Percentiles rank a stretch among this genome's conserved stretches.
Evolutionary conservation across 179 eudicot genomes (phyloP).

Genomic region (Silene coronaria): DNA sequence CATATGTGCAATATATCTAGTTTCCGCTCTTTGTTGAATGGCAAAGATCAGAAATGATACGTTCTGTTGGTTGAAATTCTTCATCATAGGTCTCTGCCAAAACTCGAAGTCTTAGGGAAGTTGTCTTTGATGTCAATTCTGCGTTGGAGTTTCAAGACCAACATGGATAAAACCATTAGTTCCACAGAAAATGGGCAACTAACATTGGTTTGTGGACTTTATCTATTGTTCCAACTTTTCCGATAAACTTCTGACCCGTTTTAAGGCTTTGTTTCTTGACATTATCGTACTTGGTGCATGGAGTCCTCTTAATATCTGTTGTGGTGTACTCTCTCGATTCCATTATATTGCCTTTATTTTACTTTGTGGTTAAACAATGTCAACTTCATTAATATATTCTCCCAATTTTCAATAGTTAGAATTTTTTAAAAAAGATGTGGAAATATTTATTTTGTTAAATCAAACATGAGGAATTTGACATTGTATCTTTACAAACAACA

Average conservation of each 20-base stretch:
- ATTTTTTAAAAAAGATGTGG: background rate
- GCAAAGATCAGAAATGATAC: slow-evolving; percentile 8
- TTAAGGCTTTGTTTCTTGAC: background rate
- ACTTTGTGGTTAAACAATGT: background rate
- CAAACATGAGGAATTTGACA: background rate
- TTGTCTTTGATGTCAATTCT: slow-evolving; percentile 51
- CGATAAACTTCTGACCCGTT: background rate
- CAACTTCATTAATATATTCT: background rate
- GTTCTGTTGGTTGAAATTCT: slow-evolving; percentile 8
- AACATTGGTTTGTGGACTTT: slow-evolving; percentile 44
- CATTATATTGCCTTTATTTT: background rate
- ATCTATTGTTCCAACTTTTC: background rate
- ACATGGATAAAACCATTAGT: slow-evolving; percentile 66
- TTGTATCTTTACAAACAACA: background rate
- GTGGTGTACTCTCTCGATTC: background rate
- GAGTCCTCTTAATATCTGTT: background rate
- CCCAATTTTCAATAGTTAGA: background rate
- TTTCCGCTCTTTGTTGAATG: background rate
- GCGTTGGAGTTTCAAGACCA: slow-evolving; percentile 79
- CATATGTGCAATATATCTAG: background rate
- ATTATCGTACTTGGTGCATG: background rate
- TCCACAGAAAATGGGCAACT: slow-evolving; percentile 63
- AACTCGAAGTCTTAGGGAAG: slow-evolving; percentile 57
- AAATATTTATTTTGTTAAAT: background rate
- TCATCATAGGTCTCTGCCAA: slow-evolving; percentile 63